phyloP scores from a whole-genome alignment of 257 asterid genomes.

The Solanum pinnatisectum region DNA sequence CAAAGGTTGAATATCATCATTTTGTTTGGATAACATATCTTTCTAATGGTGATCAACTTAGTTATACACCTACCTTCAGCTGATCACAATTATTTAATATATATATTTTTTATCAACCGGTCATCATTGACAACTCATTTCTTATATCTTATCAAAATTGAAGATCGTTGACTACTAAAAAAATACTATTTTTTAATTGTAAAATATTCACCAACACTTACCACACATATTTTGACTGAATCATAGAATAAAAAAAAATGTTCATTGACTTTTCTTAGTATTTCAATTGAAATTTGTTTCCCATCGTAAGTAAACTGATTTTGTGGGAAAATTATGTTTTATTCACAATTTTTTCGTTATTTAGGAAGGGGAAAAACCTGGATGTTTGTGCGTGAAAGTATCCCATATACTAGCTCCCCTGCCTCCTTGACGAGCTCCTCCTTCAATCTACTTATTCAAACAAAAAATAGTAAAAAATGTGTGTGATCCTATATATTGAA shows the following conservation, averaged over 20 bases:
- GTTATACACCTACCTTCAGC: neutral
- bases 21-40: neutral
- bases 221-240: neutral
- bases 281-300: no score
- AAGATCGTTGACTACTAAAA: neutral
- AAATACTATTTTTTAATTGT: no score
- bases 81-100: neutral
- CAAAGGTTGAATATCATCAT: neutral
- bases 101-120: neutral
- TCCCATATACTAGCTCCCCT: constrained; percentile 35
- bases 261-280: neutral
- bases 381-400: constrained; percentile 13
- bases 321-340: no score
- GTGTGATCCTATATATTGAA: neutral
- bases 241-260: neutral
- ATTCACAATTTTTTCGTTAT: no score
- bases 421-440: constrained; percentile 18
- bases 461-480: neutral
- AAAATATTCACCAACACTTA: neutral
- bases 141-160: neutral
- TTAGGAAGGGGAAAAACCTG: neutral
- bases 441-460: constrained; percentile 9
- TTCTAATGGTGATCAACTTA: neutral
- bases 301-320: no score
- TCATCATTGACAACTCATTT: neutral